Conservation (phyloP, 78 protist genomes). For the Monosiga brevicollis region DNA sequence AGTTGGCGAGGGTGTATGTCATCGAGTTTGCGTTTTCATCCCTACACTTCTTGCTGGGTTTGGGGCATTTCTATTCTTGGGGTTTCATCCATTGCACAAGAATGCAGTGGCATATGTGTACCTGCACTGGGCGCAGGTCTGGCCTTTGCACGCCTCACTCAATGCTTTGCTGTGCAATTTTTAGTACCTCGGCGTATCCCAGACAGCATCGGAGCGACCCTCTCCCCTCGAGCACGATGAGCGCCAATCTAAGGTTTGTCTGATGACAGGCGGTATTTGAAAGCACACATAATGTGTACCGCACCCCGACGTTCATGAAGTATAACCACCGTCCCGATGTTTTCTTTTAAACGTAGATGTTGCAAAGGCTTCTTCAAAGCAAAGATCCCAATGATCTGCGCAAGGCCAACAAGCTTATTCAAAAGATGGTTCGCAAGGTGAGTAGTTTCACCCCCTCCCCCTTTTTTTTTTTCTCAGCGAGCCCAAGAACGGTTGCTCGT, state of each 20-base stretch:
- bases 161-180: too few species aligned
- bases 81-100: too few species aligned
- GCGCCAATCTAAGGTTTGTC: neutral
- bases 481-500: neutral
- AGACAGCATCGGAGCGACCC: neutral
- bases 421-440: neutral
- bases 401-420: neutral
- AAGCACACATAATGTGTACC: neutral
- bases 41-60: too few species aligned
- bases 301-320: neutral
- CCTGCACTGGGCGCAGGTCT: too few species aligned
- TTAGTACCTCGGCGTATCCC: too few species aligned
- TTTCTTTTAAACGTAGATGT: neutral
- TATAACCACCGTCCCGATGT: too few species aligned
- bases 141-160: too few species aligned
- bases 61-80: too few species aligned
- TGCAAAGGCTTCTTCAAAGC: neutral
- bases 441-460: neutral
- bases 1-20: neutral
- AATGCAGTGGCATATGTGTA: too few species aligned
- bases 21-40: neutral
- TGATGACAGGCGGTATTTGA: neutral
- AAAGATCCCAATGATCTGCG: neutral
- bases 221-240: neutral
- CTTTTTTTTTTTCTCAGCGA: neutral